These are phyloP conservation scores for Balansia obtecta DNA, from an alignment of 2,329 filamentous ascomycete genomes.

Conservation along the genomic window DNA sequence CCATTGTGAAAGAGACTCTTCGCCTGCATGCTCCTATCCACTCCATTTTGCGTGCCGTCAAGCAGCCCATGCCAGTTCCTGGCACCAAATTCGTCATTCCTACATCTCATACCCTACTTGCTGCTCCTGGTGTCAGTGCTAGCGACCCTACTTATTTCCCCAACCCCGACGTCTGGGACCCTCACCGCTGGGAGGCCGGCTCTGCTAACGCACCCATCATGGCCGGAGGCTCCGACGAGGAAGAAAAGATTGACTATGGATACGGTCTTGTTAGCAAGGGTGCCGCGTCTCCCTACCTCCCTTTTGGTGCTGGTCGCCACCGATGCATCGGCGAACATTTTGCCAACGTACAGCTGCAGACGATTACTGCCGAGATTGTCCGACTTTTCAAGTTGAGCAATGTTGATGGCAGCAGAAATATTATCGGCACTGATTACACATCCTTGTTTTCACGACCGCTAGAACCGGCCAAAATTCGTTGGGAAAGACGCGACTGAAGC, in stretches of 20 bases:
- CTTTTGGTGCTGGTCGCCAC: constrained; percentile 86
- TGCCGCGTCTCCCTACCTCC: constrained; percentile 77
- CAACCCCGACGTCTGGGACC: constrained; percentile 72
- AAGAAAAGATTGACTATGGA: constrained; percentile 82
- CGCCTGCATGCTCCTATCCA: constrained; percentile 88
- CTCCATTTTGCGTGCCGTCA: constrained; percentile 88
- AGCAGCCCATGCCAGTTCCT: constrained; percentile 71
- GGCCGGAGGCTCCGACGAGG: constrained; percentile 36
- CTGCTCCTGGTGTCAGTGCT: constrained; percentile 73
- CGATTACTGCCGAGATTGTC: constrained; percentile 67
- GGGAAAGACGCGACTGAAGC: constrained; percentile 50
- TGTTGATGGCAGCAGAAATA: constrained; percentile 52
- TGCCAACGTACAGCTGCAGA: constrained; percentile 82
- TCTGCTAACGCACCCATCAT: constrained; percentile 41
- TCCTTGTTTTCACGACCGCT: constrained; percentile 64
- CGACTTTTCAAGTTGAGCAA: constrained; percentile 72
- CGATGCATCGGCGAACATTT: constrained; percentile 96
- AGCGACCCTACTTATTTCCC: constrained; percentile 66
- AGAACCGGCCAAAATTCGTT: constrained; percentile 59
- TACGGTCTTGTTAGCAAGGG: constrained; percentile 91
- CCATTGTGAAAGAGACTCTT: constrained; percentile 84
- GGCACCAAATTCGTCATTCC: constrained; percentile 77
- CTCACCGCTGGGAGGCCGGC: constrained; percentile 74
- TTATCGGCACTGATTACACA: constrained; percentile 57
- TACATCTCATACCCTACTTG: constrained; percentile 66